These are phyloP conservation scores for Fusarium albidum DNA, from an alignment of 2,329 filamentous ascomycete genomes.

Conservation along the genomic window DNA sequence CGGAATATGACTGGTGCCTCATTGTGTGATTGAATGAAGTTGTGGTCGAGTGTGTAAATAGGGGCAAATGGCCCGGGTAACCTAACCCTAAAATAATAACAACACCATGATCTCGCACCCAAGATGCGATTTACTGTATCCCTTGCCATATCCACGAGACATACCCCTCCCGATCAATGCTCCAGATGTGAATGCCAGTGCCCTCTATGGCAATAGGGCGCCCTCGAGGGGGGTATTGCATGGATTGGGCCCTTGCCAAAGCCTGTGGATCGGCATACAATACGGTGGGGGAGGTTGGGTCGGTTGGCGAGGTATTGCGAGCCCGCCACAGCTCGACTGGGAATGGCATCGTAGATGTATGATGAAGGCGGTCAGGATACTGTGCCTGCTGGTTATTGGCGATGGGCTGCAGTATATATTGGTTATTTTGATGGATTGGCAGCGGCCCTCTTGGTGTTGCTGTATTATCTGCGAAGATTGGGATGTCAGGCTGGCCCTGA, in stretches of 20 bases:
- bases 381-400: slow-evolving; percentile 1
- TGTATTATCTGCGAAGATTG: no score
- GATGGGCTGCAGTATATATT: no score
- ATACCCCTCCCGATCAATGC: neutral
- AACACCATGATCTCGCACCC: no score
- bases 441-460: no score
- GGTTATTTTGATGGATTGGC: no score
- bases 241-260: neutral
- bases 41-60: neutral
- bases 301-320: neutral
- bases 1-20: slow-evolving; percentile 1
- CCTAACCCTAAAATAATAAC: no score
- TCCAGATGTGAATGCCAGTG: neutral
- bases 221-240: neutral
- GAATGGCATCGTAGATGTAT: no score
- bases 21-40: neutral
- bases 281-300: neutral
- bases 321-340: no score
- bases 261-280: neutral
- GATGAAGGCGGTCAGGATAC: neutral
- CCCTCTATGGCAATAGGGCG: neutral
- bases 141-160: neutral
- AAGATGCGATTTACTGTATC: neutral
- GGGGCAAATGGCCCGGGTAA: no score
- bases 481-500: no score